Percentiles rank a stretch among this genome's conserved stretches.
These are phyloP conservation scores for Striga hermonthica DNA, from an alignment of 305 asterid genomes.

Conservation along the genomic window DNA sequence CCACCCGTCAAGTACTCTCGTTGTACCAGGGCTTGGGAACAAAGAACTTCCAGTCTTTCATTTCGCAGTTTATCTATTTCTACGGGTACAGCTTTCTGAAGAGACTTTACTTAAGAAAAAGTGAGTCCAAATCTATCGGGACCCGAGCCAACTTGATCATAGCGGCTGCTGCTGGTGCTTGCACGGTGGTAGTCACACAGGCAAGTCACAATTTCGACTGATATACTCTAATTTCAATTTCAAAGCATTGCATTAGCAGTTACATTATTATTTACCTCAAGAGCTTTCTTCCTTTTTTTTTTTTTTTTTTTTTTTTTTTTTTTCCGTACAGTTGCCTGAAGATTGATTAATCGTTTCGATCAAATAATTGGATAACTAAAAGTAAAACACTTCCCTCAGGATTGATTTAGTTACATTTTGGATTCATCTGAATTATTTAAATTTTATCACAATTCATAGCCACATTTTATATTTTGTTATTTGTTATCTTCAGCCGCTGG, in stretches of 20 bases:
- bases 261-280: too few species aligned
- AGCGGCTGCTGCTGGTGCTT: constrained; percentile 86
- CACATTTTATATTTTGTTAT: constrained; percentile 12
- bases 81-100: constrained; percentile 86
- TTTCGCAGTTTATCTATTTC: constrained; percentile 79
- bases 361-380: neutral
- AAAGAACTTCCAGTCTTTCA: constrained; percentile 80
- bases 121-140: constrained; percentile 71
- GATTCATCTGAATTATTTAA: neutral
- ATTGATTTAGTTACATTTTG: neutral
- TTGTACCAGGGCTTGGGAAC: constrained; percentile 89
- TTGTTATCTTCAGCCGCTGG: constrained; percentile 59
- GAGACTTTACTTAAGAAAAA: constrained; percentile 67
- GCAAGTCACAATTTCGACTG: constrained; percentile 34
- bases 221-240: neutral
- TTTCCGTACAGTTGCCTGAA: too few species aligned
- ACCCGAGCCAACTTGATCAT: constrained; percentile 77
- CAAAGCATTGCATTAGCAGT: too few species aligned
- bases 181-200: constrained; percentile 73
- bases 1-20: constrained; percentile 57
- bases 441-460: neutral
- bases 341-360: too few species aligned
- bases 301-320: too few species aligned
- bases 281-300: too few species aligned
- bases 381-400: neutral